Evolutionary conservation across 2,329 filamentous ascomycete genomes (phyloP).

Genomic region (Celoporthe dispersa): DNA sequence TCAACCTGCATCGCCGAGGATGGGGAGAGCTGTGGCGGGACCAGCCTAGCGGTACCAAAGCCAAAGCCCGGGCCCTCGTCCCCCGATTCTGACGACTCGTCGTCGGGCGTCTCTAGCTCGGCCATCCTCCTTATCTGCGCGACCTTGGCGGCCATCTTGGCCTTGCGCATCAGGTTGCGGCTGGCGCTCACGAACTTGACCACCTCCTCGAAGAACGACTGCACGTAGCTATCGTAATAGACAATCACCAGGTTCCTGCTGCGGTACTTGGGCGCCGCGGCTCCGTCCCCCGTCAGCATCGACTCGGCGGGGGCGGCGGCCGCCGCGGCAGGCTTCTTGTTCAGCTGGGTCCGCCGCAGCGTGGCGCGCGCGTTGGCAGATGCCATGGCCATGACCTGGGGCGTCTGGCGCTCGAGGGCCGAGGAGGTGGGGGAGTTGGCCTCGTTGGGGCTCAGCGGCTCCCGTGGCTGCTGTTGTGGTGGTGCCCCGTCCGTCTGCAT

Average conservation of each 20-base stretch:
- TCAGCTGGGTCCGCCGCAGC: constrained; percentile 54
- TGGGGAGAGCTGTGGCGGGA: constrained; percentile 10
- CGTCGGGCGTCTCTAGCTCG: constrained; percentile 60
- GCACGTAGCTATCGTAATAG: constrained; percentile 89
- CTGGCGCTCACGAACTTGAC: constrained; percentile 81
- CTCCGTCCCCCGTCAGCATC: constrained; percentile 53
- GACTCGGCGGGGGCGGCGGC: constrained; percentile 45
- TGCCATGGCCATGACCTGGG: constrained; percentile 51
- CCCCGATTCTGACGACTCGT: constrained; percentile 48
- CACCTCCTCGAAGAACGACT: constrained; percentile 79
- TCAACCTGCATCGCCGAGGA: constrained; percentile 3
- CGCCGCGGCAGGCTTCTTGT: constrained; percentile 16
- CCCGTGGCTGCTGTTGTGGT: constrained; percentile 15
- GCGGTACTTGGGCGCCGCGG: constrained; percentile 60
- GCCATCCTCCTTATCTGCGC: constrained; percentile 66
- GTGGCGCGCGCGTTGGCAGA: constrained; percentile 52
- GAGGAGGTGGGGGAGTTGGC: constrained; percentile 42
- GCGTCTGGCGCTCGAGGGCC: constrained; percentile 45
- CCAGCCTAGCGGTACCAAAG: constrained; percentile 27
- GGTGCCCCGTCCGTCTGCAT: constrained; percentile 16
- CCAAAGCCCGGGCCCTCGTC: constrained; percentile 30
- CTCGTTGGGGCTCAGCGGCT: constrained; percentile 32
- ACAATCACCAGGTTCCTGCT: constrained; percentile 79
- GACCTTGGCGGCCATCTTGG: constrained; percentile 80
- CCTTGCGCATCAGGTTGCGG: constrained; percentile 83